Percentiles rank a stretch among this genome's conserved stretches.
These are phyloP conservation scores for Fraxinus americana DNA, from an alignment of 257 asterid species.

Conservation along the genomic window DNA sequence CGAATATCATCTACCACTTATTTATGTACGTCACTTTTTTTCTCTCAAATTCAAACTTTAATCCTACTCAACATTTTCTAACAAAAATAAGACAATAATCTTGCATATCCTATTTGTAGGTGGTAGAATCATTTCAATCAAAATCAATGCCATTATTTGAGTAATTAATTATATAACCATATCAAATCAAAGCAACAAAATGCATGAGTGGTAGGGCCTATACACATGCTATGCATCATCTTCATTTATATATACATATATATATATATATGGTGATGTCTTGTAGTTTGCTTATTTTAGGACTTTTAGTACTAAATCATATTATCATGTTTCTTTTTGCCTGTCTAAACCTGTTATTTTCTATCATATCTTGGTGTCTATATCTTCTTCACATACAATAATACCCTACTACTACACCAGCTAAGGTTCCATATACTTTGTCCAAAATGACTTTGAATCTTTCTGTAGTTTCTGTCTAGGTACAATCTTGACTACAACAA, in stretches of 20 bases:
- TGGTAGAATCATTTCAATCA: neutral
- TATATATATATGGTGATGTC: conserved; percentile 13
- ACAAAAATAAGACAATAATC: too few relatives aligned
- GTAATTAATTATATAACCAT: neutral
- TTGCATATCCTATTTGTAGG: too few relatives aligned
- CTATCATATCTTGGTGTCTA: neutral
- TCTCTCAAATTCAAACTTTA: too few relatives aligned
- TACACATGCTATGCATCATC: conserved; percentile 13
- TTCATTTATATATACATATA: neutral
- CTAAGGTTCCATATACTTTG: conserved; percentile 3
- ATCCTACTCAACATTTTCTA: too few relatives aligned
- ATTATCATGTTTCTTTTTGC: conserved; percentile 18
- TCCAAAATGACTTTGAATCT: conserved; percentile 27
- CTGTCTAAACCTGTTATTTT: neutral
- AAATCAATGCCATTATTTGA: neutral
- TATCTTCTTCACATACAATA: conserved; percentile 6
- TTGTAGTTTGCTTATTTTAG: neutral
- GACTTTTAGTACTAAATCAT: conserved; percentile 6
- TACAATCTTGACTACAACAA: conserved; percentile 27
- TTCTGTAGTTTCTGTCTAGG: conserved; percentile 31
- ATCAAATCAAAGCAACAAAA: neutral
- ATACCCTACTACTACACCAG: neutral
- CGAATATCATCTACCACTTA: too few relatives aligned
- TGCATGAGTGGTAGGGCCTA: conserved; percentile 29
- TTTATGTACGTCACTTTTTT: too few relatives aligned